phyloP scores from a whole-genome alignment of 2,329 filamentous ascomycete genomes.

The Ophiocordyceps australis region DNA sequence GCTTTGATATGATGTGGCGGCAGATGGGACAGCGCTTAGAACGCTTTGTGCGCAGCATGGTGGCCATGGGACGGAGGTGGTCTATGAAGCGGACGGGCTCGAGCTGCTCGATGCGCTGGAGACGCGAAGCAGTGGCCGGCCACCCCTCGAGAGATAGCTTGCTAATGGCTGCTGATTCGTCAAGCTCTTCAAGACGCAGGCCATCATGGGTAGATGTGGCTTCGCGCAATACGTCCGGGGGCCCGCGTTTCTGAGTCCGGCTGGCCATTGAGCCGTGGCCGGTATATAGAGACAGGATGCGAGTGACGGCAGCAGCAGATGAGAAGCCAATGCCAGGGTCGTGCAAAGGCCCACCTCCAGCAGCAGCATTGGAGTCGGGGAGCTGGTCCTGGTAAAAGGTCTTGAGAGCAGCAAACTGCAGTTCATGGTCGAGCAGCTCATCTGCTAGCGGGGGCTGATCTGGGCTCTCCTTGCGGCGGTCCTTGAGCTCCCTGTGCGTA shows the following conservation, averaged over 20 bases:
- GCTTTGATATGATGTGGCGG: slow-evolving; percentile 88
- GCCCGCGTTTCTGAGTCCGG: slow-evolving; percentile 49
- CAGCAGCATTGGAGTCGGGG: slow-evolving; percentile 36
- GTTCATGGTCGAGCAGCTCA: slow-evolving; percentile 39
- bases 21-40: slow-evolving; percentile 87
- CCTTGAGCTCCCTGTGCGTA: slow-evolving; percentile 30
- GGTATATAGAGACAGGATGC: slow-evolving; percentile 86
- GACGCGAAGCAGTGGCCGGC: slow-evolving; percentile 36
- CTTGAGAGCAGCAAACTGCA: slow-evolving; percentile 57
- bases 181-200: slow-evolving; percentile 40
- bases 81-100: slow-evolving; percentile 45
- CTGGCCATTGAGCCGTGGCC: slow-evolving; percentile 34
- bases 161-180: slow-evolving; percentile 43
- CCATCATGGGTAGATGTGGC: slow-evolving; percentile 55
- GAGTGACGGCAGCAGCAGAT: slow-evolving; percentile 65
- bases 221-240: slow-evolving; percentile 63
- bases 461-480: slow-evolving; percentile 28
- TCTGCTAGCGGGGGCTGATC: slow-evolving; percentile 18
- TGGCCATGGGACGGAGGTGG: slow-evolving; percentile 65
- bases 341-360: slow-evolving; percentile 23
- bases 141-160: slow-evolving; percentile 42
- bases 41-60: slow-evolving; percentile 75
- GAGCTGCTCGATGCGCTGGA: slow-evolving; percentile 29
- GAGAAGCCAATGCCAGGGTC: slow-evolving; percentile 34
- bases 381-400: slow-evolving; percentile 72